Conservation (phyloP, 306 rosid genomes). For the Quercus bicolor region DNA sequence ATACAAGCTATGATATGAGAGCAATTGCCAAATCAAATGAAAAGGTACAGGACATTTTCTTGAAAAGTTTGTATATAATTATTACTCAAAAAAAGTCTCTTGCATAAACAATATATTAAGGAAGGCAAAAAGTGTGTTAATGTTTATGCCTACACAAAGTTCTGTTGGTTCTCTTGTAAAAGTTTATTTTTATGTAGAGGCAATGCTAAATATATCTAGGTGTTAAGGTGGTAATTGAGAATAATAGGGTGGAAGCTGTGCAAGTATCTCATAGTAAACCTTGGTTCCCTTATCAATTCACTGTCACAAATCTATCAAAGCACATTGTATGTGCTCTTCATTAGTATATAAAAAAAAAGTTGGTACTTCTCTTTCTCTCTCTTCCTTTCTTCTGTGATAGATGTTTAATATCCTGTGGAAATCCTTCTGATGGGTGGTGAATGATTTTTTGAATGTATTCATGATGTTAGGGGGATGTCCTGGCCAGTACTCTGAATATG, state of each 20-base stretch:
- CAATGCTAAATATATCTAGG: not conserved
- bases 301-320: constrained; percentile 2
- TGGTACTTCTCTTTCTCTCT: not conserved
- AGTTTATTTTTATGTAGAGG: not conserved
- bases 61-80: constrained; percentile 19
- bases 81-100: constrained; percentile 2
- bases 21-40: constrained; percentile 41
- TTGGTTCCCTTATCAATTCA: not conserved
- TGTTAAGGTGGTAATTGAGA: not conserved
- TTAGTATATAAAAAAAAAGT: constrained; percentile 5
- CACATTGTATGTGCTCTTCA: constrained; percentile 17
- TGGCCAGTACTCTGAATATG: constrained; percentile 32
- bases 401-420: not conserved
- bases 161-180: not conserved
- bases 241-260: not conserved
- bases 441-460: constrained; percentile 1
- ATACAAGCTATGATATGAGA: constrained; percentile 82
- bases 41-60: constrained; percentile 50
- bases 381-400: constrained; percentile 6
- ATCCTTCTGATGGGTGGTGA: constrained; percentile 15
- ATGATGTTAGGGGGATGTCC: constrained; percentile 59
- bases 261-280: not conserved
- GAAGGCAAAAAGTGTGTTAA: not conserved
- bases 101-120: not conserved
- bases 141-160: not conserved